These are phyloP conservation scores for Hypoxylon sp. DNA, from an alignment of 2,329 filamentous ascomycete genomes.

Conservation along the genomic window DNA sequence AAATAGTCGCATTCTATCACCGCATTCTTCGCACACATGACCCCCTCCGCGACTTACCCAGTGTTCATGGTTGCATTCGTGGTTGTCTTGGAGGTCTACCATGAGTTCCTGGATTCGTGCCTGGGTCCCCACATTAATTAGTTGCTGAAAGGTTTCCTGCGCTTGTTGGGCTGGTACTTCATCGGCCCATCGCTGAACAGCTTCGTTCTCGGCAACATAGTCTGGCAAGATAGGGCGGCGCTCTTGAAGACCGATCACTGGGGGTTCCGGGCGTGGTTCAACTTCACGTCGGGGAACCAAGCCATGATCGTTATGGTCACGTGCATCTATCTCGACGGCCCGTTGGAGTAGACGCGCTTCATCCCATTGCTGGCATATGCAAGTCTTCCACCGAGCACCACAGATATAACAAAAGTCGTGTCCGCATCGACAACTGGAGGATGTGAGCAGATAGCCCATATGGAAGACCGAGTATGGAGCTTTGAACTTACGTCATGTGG, in stretches of 20 bases:
- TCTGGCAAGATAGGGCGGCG: too few relatives aligned
- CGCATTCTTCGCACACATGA: constrained; percentile 46
- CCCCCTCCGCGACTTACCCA: constrained; percentile 38
- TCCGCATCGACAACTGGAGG: constrained; percentile 62
- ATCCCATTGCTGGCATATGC: constrained; percentile 62
- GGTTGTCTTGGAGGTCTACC: not conserved
- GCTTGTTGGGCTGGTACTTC: too few relatives aligned
- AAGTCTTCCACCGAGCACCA: constrained; percentile 50
- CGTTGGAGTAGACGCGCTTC: constrained; percentile 42
- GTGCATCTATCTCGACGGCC: constrained; percentile 19
- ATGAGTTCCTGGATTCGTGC: not conserved
- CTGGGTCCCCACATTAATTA: too few relatives aligned
- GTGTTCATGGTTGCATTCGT: constrained; percentile 38
- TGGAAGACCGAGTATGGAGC: not conserved
- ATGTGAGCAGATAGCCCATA: constrained; percentile 2
- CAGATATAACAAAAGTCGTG: constrained; percentile 56
- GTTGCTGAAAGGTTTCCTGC: too few relatives aligned
- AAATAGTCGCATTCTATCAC: constrained; percentile 55
- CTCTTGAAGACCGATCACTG: too few relatives aligned
- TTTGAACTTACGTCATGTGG: constrained; percentile 68
- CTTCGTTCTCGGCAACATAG: too few relatives aligned
- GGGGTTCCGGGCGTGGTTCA: too few relatives aligned
- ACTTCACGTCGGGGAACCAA: too few relatives aligned
- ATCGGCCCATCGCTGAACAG: too few relatives aligned
- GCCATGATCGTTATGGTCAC: not conserved